phyloP scores from a whole-genome alignment of 306 rosid genomes.

The Ceratonia siliqua region DNA sequence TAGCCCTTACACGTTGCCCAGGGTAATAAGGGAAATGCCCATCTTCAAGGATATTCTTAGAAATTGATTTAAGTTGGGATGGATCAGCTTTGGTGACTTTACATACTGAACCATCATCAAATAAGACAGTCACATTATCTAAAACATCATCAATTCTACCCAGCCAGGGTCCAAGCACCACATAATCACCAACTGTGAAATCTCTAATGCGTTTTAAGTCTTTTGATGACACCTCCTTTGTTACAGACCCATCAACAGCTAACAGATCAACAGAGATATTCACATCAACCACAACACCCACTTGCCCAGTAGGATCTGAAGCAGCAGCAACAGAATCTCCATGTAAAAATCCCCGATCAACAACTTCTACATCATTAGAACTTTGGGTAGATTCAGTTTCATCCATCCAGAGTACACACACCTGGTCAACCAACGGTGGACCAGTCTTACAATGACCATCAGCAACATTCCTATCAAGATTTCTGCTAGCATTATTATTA shows the following conservation, averaged over 20 bases:
- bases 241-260: constrained; percentile 66
- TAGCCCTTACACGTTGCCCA: constrained; percentile 94
- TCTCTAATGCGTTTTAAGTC: constrained; percentile 86
- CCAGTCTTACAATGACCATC: constrained; percentile 49
- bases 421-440: constrained; percentile 72
- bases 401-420: constrained; percentile 89
- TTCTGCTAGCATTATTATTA: constrained; percentile 34
- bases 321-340: constrained; percentile 92
- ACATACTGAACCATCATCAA: constrained; percentile 95
- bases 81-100: constrained; percentile 93
- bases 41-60: constrained; percentile 84
- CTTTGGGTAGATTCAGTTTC: constrained; percentile 75
- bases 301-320: constrained; percentile 89
- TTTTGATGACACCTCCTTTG: constrained; percentile 71
- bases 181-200: constrained; percentile 92
- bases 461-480: constrained; percentile 53
- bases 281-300: constrained; percentile 96
- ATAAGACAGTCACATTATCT: constrained; percentile 92
- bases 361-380: constrained; percentile 58
- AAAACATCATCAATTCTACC: constrained; percentile 95
- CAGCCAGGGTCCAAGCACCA: constrained; percentile 92
- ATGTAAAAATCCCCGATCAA: constrained; percentile 92
- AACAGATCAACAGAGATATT: constrained; percentile 73
- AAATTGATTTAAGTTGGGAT: constrained; percentile 80
- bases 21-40: constrained; percentile 97